Evolutionary conservation across 1,139 yeast genomes (phyloP).

Genomic region (Zygoascus sp.): DNA sequence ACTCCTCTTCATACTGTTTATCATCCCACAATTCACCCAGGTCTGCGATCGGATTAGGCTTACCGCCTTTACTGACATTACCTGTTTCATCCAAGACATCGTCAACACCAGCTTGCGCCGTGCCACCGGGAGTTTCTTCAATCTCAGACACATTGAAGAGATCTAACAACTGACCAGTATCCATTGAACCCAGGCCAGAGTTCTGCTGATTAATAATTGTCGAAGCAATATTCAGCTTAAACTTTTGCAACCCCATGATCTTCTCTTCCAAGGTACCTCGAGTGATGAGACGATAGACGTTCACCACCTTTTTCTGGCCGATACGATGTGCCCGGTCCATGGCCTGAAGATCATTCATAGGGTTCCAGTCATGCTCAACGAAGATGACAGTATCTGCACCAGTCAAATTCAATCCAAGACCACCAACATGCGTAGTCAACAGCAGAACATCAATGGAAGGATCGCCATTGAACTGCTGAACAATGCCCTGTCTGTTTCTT

Average conservation of each 20-base stretch:
- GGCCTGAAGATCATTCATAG: conserved; percentile 98
- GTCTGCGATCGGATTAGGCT: conserved; percentile 63
- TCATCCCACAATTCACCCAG: conserved; percentile 97
- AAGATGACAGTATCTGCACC: conserved; percentile 99
- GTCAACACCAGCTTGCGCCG: conserved; percentile 28
- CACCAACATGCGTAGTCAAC: conserved; percentile 96
- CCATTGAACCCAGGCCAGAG: conserved; percentile 92
- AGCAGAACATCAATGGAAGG: conserved; percentile 93
- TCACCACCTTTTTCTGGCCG: conserved; percentile 96
- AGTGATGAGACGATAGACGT: conserved; percentile 88
- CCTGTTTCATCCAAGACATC: conserved; percentile 50
- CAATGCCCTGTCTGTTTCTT: conserved; percentile 85
- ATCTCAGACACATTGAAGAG: conserved; percentile 59
- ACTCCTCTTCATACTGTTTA: conserved; percentile 92
- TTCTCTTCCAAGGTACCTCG: conserved; percentile 92
- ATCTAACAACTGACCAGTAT: conserved; percentile 88
- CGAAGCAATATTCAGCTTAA: conserved; percentile 95
- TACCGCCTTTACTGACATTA: conserved; percentile 47
- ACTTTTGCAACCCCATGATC: conserved; percentile 96
- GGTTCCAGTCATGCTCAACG: conserved; percentile 99
- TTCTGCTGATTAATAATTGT: conserved; percentile 96
- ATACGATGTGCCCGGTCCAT: conserved; percentile 99
- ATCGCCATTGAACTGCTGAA: conserved; percentile 87
- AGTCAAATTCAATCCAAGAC: conserved; percentile 90
- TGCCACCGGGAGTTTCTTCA: conserved; percentile 41